Percentiles rank a stretch among this genome's conserved stretches.
These are phyloP conservation scores for Lepidium africanum DNA, from an alignment of 345 rosid genomes.

Conservation along the genomic window DNA sequence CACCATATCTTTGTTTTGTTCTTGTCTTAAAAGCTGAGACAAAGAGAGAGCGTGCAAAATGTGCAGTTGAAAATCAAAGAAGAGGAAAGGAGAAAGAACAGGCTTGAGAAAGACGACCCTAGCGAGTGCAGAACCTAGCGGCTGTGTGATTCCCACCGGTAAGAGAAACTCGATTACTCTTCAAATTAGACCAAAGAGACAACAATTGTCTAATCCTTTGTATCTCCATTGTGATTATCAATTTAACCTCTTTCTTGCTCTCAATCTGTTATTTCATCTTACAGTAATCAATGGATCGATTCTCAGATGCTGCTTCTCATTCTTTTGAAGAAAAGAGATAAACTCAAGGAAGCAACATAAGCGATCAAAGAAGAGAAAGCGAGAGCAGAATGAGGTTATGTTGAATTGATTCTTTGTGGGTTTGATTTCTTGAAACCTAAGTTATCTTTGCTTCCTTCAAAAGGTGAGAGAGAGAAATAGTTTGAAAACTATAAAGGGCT, in stretches of 20 bases:
- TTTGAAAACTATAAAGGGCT: conserved; percentile 24
- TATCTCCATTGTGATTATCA: conserved; percentile 45
- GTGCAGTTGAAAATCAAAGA: conserved; percentile 14
- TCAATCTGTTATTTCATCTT: conserved; percentile 23
- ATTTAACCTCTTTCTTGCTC: conserved; percentile 28
- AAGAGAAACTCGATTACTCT: conserved; percentile 46
- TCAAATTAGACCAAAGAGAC: conserved; percentile 41
- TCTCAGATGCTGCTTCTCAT: conserved; percentile 23
- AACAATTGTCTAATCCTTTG: conserved; percentile 49
- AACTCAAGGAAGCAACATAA: conserved; percentile 25
- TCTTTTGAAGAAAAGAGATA: background rate
- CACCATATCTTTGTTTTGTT: conserved; percentile 31
- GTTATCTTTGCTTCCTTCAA: conserved; percentile 13
- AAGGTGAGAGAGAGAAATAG: conserved; percentile 13
- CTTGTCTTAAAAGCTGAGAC: conserved; percentile 8
- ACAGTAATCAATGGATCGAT: background rate
- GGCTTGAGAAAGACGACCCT: conserved; percentile 12
- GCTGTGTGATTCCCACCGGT: conserved; percentile 91
- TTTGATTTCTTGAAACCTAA: conserved; percentile 14
- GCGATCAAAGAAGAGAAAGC: conserved; percentile 8
- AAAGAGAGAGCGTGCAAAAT: background rate
- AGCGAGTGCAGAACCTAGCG: conserved; percentile 81
- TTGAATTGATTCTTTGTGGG: background rate
- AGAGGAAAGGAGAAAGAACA: conserved; percentile 3
- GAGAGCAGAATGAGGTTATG: conserved; percentile 19